A percentile compares a stretch with the other conserved stretches of the same genome.
Evolutionary conservation across 176 grass and related monocot species (phyloP).

Genomic region (Aegilops umbellulata): DNA sequence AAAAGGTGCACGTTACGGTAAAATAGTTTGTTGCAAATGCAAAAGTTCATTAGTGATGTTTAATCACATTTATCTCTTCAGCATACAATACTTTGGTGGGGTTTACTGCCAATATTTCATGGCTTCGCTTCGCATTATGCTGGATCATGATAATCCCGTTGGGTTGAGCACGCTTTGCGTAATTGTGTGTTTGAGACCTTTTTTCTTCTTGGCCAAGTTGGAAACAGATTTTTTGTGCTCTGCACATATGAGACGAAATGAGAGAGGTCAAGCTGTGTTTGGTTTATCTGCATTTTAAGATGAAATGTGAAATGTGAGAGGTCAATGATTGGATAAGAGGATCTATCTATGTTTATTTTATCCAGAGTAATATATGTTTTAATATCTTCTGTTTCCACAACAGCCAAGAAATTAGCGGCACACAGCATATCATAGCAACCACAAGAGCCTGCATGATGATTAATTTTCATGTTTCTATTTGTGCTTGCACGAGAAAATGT

Average conservation of each 20-base stretch:
- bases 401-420: background rate
- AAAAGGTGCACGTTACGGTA: background rate
- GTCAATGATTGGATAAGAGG: background rate
- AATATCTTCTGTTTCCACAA: background rate
- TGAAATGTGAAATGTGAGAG: background rate
- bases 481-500: slow-evolving; percentile 7
- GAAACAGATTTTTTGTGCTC: background rate
- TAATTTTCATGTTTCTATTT: background rate
- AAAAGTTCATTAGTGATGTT: background rate
- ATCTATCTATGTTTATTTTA: background rate
- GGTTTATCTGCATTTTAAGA: background rate
- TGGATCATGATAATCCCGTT: background rate
- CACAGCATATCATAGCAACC: background rate
- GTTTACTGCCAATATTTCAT: background rate
- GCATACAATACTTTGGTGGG: background rate
- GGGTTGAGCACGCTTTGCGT: background rate
- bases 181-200: background rate
- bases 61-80: slow-evolving; percentile 13
- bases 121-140: background rate
- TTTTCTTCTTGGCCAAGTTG: background rate
- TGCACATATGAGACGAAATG: background rate
- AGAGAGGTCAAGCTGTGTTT: background rate
- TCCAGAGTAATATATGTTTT: background rate
- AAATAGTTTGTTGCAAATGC: background rate
- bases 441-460: background rate